Evolutionary conservation across 2,329 filamentous ascomycete species (phyloP).

Genomic region (Aspergillus viridinutans): DNA sequence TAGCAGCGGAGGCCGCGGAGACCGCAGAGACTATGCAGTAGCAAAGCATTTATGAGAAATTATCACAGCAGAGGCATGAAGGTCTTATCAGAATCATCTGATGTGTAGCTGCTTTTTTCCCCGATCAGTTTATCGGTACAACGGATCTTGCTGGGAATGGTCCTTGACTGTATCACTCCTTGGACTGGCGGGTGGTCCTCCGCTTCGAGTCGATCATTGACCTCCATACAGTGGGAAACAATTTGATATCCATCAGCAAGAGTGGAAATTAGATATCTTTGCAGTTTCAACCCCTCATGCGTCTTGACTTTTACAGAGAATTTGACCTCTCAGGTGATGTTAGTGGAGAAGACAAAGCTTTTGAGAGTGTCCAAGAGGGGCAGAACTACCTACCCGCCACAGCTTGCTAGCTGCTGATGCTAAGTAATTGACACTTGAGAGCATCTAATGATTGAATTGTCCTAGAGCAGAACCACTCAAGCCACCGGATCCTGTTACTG

Average conservation of each 20-base stretch:
- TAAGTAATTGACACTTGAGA: background rate
- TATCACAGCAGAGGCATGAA: too few relatives aligned
- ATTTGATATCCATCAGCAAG: background rate
- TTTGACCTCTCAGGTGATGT: background rate
- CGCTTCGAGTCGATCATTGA: background rate
- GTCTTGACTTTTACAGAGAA: background rate
- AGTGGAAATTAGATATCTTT: background rate
- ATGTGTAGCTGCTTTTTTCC: too few relatives aligned
- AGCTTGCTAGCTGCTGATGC: slow-evolving; percentile 15
- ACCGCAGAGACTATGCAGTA: too few relatives aligned
- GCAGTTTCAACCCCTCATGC: background rate
- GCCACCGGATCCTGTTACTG: slow-evolving; percentile 16
- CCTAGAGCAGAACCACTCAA: slow-evolving; percentile 13
- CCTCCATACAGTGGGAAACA: background rate
- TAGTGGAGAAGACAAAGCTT: background rate
- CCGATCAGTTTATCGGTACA: too few relatives aligned
- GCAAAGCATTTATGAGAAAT: too few relatives aligned
- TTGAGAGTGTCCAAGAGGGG: background rate
- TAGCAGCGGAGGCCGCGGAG: too few relatives aligned
- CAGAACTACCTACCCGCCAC: background rate
- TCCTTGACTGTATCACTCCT: background rate
- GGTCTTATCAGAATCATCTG: too few relatives aligned
- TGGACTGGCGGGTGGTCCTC: background rate
- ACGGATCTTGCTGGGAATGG: background rate
- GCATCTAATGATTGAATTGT: background rate